A percentile compares a stretch with the other conserved stretches of the same genome.
phyloP scores from a whole-genome alignment of 1,139 yeast genomes.

The Yamadazyma dendronema region DNA sequence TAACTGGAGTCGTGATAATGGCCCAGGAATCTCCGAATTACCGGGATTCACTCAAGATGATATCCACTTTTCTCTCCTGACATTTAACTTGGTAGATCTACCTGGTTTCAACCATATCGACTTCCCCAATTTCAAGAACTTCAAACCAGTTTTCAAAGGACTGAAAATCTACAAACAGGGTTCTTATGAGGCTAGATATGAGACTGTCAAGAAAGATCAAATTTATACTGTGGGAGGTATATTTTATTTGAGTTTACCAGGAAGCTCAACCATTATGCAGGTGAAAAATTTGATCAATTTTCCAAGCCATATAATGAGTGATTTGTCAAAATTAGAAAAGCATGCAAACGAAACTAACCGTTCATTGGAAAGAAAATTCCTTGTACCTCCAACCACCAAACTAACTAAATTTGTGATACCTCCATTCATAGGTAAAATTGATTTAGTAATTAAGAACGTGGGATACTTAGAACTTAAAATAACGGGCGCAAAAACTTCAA shows the following conservation, averaged over 20 bases:
- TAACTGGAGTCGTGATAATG: constrained; percentile 19
- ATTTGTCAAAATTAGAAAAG: constrained; percentile 21
- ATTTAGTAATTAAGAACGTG: constrained; percentile 63
- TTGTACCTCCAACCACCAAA: constrained; percentile 12
- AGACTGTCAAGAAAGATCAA: constrained; percentile 42
- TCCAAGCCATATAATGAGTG: constrained; percentile 24
- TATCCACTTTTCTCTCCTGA: constrained; percentile 31
- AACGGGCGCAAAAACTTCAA: constrained; percentile 46
- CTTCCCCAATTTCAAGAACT: constrained; percentile 22
- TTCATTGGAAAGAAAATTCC: constrained; percentile 8
- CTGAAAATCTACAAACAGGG: constrained; percentile 28
- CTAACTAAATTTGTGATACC: constrained; percentile 54
- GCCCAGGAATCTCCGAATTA: constrained; percentile 48
- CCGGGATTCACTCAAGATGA: constrained; percentile 59
- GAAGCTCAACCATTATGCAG: constrained; percentile 40
- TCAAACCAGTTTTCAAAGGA: constrained; percentile 27
- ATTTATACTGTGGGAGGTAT: constrained; percentile 61
- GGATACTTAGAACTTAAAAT: constrained; percentile 68
- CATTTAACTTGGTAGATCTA: constrained; percentile 45
- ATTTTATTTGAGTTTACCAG: constrained; percentile 44
- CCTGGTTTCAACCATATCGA: constrained; percentile 48
- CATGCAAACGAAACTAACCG: constrained; percentile 2
- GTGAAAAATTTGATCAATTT: constrained; percentile 37
- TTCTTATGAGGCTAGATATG: constrained; percentile 33
- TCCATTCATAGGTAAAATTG: constrained; percentile 67